Base-by-base conservation (phyloP, 1,139 yeast genomes). In the Yamadazyma kanchanaburiensis region DNA sequence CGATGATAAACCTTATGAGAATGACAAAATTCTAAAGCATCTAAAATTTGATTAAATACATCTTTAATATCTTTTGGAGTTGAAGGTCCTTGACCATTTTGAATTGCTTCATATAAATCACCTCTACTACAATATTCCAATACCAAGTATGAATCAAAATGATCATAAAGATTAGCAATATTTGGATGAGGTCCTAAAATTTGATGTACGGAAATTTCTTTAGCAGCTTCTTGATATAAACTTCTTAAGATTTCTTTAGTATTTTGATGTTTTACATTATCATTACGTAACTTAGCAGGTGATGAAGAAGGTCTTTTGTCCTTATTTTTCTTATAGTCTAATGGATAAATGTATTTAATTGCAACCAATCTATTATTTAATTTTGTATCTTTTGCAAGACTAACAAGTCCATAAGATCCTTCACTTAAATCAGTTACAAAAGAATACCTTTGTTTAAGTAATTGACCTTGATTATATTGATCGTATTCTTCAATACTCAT, bases 331-430 rank as follows among this genome's bases (percentile, higher is more conserved):
- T 63, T 58, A 35, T 55, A 66, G 39, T 62, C 65, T 28, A 70
- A 50, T 0, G 77, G 77, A 33, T 73, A 72, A 39, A 88, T 82
- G 53, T 85, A 86, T 58, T 89, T 89, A 40, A 89, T 79, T 3
- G 96, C 96, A 19, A 84, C 95, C 32, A 84, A 58, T 32, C 67
- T 60, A 42, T 74, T 64, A 28, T 65, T 58, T 17, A 62, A 51
- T 24, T 51, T 45, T 5, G 72, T 63, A 54, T 89, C 96, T 48
- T 78, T 79, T 5, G 96, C 96, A 20, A 89, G 70, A 2, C 95
- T 80, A 7, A 89, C 97, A 31, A 84, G 74, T 25, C 97, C 97
- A 55, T 87, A 89, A 0, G 96, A 87, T 21, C 97, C 97, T 55
- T 86, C 91, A 54, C 91, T 86, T 37, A 89, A 76, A 49, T 83